Evolutionary conservation across 306 rosid genomes (phyloP), one percentile per base, ranked within the genome.

Genomic region (Vigna mungo): DNA sequence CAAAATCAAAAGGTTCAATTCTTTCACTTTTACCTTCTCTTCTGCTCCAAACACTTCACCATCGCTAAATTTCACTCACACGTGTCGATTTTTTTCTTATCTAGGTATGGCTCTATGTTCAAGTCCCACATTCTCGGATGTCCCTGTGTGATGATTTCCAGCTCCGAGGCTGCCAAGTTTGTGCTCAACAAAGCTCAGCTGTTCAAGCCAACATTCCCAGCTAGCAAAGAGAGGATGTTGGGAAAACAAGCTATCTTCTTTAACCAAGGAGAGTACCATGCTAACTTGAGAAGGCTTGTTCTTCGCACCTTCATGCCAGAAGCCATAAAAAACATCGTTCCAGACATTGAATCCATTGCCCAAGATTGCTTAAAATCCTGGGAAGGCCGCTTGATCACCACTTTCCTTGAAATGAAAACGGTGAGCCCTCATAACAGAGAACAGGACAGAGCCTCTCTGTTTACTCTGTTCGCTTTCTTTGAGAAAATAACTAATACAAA

Each of bases 121-220:
- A 95, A 95, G 91, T 86, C 99, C 39, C 97, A 95, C 94, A 90
- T 95, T 85, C 66, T 95, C 81, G 99, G 99, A 3, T 95, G 97
- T 77, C 99, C 99, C 8, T 92, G 97, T 32, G 97, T 91, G 78
- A 92, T 95, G 99, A 83, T 91, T 76, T 90, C 99, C 1, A 92
- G 93, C 71, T 97, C 99, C 0, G 97, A 91, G 34, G 99, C 97
- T 4, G 99, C 90, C 0, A 95, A 88, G 64, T 90, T 95, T 75
- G 99, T 95, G 55, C 88, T 95, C 3, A 84, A 89, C 87, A 4
- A 87, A 75, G 89, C 97, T 61, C 90, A 89, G 15, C 92, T 95
- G 5, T 95, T 95, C 85, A 95, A 95, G 83, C 97, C 99, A 32
- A 95, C 97, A 78, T 95, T 91, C 47, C 99, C 99, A 0, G 91